Base-by-base conservation (phyloP, 768 basidiomycete genomes). In the Polyporus arcularius region DNA sequence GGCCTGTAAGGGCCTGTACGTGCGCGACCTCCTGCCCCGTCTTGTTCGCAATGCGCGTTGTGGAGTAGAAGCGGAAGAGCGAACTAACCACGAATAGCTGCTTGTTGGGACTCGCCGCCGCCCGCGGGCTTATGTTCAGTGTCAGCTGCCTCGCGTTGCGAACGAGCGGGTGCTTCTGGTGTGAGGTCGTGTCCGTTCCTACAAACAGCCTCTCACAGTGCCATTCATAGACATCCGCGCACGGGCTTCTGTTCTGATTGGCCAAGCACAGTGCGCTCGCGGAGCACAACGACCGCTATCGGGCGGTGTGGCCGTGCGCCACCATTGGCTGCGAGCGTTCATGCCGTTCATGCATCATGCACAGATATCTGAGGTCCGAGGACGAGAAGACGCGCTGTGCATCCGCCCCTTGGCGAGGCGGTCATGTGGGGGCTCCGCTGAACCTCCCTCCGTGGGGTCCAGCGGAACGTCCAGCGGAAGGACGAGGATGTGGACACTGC, bases 141-240 rank as follows among this genome's bases (percentile, higher is more conserved):
- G 35, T 35, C 35, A 35, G 35, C 35, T 35, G 35, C 43, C 18
- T 47, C 28, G 52, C 39, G 38, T 38, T 43, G 58, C 53, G 52
- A 30, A 32, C 32, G 35, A 35, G 35, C 35, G 35, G 35, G 35
- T 26, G 60, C 49, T 45, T 45, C 43, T 45, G 43, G 43, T 51
- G 48, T 39, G 42, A 55, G 40, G 42, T 21, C 35, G 49, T 38
- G 60, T 16, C 47, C 15, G 15, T 35, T 6, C 40, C 38, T 40
- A 54, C 40, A 39, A 28, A 31, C 15, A 56, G 60, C 42, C 60
- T 61, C 60, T 53, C 60, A 61, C 55, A 57, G 55, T 31, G 53
- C 53, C 40, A 53, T 61, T 55, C 60, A 55, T 32, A 60, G 60
- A 10, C 48, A 32, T 48, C 53, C 40, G 48, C 43, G n/a, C 21